phyloP scores from a whole-genome alignment of 2,329 filamentous ascomycete species.

The Herpotrichia juniperi region DNA sequence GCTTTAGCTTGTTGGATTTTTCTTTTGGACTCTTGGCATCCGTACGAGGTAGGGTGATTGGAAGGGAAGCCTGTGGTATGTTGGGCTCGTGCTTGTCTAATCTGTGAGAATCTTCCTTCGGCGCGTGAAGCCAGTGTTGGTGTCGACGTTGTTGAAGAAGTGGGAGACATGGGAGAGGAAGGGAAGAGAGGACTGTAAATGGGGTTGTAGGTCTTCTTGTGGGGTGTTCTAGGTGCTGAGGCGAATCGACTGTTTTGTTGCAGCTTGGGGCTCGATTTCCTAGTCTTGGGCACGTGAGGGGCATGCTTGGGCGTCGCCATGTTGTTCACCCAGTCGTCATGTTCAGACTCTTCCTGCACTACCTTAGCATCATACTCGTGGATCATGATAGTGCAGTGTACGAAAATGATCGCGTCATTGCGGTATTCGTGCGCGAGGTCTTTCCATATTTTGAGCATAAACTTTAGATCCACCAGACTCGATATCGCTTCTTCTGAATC shows the following conservation, averaged over 20 bases:
- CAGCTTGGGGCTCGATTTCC: slow-evolving; percentile 3
- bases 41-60: too few species aligned
- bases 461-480: slow-evolving; percentile 11
- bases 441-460: slow-evolving; percentile 18
- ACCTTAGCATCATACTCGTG: slow-evolving; percentile 25
- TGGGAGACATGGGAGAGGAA: background rate
- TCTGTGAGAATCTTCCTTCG: too few species aligned
- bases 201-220: too few species aligned
- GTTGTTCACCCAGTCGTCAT: slow-evolving; percentile 15
- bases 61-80: too few species aligned
- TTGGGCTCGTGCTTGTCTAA: too few species aligned
- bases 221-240: too few species aligned
- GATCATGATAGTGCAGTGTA: slow-evolving; percentile 17
- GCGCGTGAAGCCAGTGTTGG: too few species aligned
- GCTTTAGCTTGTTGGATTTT: too few species aligned
- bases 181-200: background rate
- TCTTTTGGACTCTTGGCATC: too few species aligned
- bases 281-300: slow-evolving; percentile 7
- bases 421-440: slow-evolving; percentile 18
- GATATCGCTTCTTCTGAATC: slow-evolving; percentile 15
- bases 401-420: slow-evolving; percentile 10
- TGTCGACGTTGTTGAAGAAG: too few species aligned
- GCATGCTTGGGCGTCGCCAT: slow-evolving; percentile 14
- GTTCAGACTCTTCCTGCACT: slow-evolving; percentile 10
- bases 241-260: background rate